Evolutionary conservation across 257 asterid species (phyloP).

Genomic region (Ilex asprella): DNA sequence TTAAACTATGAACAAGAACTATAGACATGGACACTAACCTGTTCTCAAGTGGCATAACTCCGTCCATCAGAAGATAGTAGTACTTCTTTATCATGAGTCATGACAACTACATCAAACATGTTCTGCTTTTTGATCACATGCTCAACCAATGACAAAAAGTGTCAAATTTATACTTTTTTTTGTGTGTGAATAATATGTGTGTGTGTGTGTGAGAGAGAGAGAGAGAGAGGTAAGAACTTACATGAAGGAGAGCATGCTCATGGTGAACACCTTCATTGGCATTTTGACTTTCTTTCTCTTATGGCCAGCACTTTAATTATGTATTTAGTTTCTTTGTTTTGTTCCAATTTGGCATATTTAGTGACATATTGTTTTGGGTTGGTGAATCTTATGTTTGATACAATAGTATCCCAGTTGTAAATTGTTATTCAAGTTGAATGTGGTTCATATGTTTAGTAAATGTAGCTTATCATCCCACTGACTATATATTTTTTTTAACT

Average conservation of each 20-base stretch:
- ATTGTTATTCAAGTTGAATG: no score
- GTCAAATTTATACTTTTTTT: neutral
- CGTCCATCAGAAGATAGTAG: slow-evolving; percentile 24
- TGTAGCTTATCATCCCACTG: no score
- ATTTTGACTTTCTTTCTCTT: no score
- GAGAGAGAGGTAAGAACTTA: slow-evolving; percentile 8
- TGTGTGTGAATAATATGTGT: no score
- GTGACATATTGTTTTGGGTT: no score
- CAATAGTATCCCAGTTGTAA: no score
- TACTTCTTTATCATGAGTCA: slow-evolving; percentile 28
- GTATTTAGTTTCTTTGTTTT: no score
- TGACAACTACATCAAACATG: slow-evolving; percentile 20
- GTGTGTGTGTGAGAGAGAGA: neutral
- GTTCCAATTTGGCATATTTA: no score
- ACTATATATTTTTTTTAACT: no score
- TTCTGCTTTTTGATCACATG: slow-evolving; percentile 27
- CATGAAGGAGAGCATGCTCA: slow-evolving; percentile 28
- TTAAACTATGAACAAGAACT: neutral
- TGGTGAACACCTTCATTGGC: slow-evolving; percentile 3
- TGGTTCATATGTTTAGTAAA: no score
- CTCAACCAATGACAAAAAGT: slow-evolving; percentile 17
- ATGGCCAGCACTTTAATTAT: no score
- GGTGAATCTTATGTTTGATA: no score
- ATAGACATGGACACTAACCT: slow-evolving; percentile 14
- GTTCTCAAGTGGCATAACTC: slow-evolving; percentile 12